Base-by-base conservation (phyloP, 2,329 filamentous ascomycete species). In the Pezicula carpinea region DNA sequence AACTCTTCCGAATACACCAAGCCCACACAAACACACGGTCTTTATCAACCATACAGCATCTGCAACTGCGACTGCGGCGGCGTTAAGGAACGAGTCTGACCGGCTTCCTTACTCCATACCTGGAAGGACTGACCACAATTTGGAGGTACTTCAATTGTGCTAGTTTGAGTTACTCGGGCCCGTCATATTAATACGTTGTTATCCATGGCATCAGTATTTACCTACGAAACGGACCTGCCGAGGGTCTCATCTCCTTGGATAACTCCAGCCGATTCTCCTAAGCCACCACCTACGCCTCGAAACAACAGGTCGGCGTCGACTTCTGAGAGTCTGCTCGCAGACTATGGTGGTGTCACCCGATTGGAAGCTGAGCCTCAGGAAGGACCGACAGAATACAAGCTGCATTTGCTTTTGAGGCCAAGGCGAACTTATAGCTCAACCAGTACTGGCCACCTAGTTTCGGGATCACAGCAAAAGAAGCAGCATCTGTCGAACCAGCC, bases 321-420 rank as follows among this genome's bases (percentile, higher is more conserved):
- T 49, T 56, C 60, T 43, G 53, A 60, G 22, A 64, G 66, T 51
- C 39, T 31, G 34, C 6, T 36, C 31, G n/a, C 50, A 11, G 75
- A 75, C 4, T 78, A 85, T 46, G 83, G 81, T 63, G 79, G 77
- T 1, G 79, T 93, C 39, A 85, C 83, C 38, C 89, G 85, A 60
- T 71, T 99, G 14, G 85, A 91, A 53, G 85, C 92, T 11, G 93
- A 99, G 65, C 92, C 92, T 5, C 91, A 97, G 63, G 85, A 95
- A 53, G 93, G 93, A 0, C 90, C 93, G 15, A 95, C 89, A 0
- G 93, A 99, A 68, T 99, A 99, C 70, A 99, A 99, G 66, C 71
- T 99, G 36, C 93, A 97, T 68, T 73, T 99, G 5, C 76, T 97
- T 6, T 71, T 96, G 43, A 82, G 90, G 31, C 83, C 87, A 14